These are phyloP conservation scores for Xerocomus potaroensis DNA, from an alignment of 768 basidiomycete species.

Conservation along the genomic window DNA sequence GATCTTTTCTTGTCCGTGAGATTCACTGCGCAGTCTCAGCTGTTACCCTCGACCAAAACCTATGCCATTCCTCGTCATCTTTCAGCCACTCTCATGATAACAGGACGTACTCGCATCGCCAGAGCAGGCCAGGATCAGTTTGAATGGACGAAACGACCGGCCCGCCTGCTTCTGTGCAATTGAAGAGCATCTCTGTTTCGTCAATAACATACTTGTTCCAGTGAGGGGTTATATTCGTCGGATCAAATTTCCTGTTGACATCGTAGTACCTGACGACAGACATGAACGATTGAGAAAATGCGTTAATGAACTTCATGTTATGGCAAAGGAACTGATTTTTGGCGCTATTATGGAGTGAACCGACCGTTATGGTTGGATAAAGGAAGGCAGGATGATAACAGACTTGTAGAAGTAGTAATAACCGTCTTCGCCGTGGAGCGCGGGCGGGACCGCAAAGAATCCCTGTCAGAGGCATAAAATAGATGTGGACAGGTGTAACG, in stretches of 20 bases:
- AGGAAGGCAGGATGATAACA: background rate
- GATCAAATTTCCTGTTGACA: constrained; percentile 20
- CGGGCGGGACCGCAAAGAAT: constrained; percentile 30
- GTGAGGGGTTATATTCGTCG: constrained; percentile 12
- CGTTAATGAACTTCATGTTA: constrained; percentile 24
- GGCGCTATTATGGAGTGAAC: background rate
- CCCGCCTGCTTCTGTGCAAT: constrained; percentile 3
- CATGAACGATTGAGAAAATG: constrained; percentile 28
- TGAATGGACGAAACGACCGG: constrained; percentile 3
- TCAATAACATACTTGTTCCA: constrained; percentile 7
- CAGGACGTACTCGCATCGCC: constrained; percentile 15
- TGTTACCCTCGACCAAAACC: constrained; percentile 17
- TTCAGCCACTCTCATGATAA: too few species aligned
- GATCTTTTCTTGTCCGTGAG: too few species aligned
- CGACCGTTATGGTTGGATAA: background rate
- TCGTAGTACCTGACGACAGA: constrained; percentile 20
- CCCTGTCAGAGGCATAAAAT: constrained; percentile 15
- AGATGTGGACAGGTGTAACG: constrained; percentile 10
- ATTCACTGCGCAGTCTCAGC: constrained; percentile 8
- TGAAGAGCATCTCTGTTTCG: constrained; percentile 16
- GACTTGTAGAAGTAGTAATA: constrained; percentile 38
- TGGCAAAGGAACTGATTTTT: constrained; percentile 11
- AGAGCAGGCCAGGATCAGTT: background rate
- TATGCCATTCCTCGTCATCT: background rate
- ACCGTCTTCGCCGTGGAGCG: constrained; percentile 30